Conservation (phyloP, 805 yeast species). For the Pichia insulana region DNA sequence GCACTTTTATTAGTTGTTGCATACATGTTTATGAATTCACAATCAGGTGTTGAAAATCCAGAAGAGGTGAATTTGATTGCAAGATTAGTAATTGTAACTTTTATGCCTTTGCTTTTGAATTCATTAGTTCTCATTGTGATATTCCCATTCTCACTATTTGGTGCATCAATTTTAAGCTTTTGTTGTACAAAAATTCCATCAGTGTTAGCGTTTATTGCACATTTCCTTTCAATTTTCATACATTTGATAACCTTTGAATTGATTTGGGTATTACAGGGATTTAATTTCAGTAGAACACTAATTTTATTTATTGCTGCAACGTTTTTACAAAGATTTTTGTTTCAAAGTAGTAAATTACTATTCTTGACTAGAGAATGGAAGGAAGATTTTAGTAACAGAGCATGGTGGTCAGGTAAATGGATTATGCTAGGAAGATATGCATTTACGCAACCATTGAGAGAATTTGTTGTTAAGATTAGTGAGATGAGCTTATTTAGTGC, state of each 20-base stretch:
- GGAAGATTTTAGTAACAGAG: slow-evolving; percentile 33
- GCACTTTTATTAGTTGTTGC: slow-evolving; percentile 65
- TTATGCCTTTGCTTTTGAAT: slow-evolving; percentile 41
- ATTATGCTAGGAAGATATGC: slow-evolving; percentile 27
- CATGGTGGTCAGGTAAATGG: slow-evolving; percentile 54
- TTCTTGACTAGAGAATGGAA: slow-evolving; percentile 35
- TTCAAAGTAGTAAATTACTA: slow-evolving; percentile 26
- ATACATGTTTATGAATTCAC: slow-evolving; percentile 75
- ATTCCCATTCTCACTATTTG: slow-evolving; percentile 29
- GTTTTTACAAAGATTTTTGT: slow-evolving; percentile 30
- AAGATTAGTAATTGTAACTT: slow-evolving; percentile 46
- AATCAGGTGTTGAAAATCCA: slow-evolving; percentile 63
- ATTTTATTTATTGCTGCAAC: slow-evolving; percentile 33
- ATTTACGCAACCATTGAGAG: slow-evolving; percentile 38
- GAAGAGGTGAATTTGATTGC: slow-evolving; percentile 48
- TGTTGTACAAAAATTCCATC: slow-evolving; percentile 30
- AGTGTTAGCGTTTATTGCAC: slow-evolving; percentile 34
- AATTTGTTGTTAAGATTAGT: slow-evolving; percentile 35
- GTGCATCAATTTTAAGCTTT: slow-evolving; percentile 30
- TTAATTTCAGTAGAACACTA: slow-evolving; percentile 31
- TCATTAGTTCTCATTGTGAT: slow-evolving; percentile 24
- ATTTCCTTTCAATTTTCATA: slow-evolving; percentile 27
- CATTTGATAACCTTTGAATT: slow-evolving; percentile 30
- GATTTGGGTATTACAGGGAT: slow-evolving; percentile 34
- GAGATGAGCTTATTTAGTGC: slow-evolving; percentile 39